Conservation (phyloP, 2,329 filamentous ascomycete species). For the Zymoseptoria brevis region DNA sequence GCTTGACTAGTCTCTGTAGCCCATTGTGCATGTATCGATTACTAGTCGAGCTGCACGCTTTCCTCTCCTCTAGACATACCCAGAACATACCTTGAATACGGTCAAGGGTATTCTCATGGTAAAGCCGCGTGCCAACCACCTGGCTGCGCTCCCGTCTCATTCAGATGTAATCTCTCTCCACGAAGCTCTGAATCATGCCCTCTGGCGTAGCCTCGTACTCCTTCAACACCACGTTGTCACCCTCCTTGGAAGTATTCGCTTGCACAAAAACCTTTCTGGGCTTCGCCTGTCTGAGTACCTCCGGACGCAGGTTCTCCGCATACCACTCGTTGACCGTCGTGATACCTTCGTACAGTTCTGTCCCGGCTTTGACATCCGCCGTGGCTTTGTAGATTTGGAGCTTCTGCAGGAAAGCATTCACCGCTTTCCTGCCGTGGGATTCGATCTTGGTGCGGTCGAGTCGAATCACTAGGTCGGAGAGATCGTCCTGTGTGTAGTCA, state of each 20-base stretch:
- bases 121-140: too few relatives aligned
- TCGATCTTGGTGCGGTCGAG: conserved; percentile 83
- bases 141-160: neutral
- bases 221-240: conserved; percentile 64
- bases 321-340: conserved; percentile 81
- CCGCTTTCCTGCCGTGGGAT: conserved; percentile 70
- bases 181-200: conserved; percentile 73
- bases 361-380: conserved; percentile 71
- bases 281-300: conserved; percentile 69
- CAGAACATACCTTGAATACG: too few relatives aligned
- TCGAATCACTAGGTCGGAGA: conserved; percentile 73
- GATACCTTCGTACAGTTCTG: conserved; percentile 72
- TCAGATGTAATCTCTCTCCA: conserved; percentile 32
- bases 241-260: conserved; percentile 64
- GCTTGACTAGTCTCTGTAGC: too few relatives aligned
- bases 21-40: too few relatives aligned
- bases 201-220: conserved; percentile 77
- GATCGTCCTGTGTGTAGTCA: conserved; percentile 56
- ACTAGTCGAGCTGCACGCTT: too few relatives aligned
- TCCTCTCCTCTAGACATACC: too few relatives aligned
- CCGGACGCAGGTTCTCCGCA: conserved; percentile 67
- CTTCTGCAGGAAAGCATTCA: conserved; percentile 82
- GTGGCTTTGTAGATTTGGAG: conserved; percentile 89
- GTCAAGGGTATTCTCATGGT: too few relatives aligned
- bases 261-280: conserved; percentile 90